Evolutionary conservation across 129 eudicot species (phyloP).

Genomic region (Helianthus annuus): HanXRQr2.0-SUNRISE NC_035433.2:2091309-2091808

Average conservation of each 20-base stretch:
- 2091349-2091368: neutral
- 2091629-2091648: neutral
- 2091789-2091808: too few species aligned
- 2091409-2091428: neutral
- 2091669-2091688: constrained; percentile 11
- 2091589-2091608: neutral
- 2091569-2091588: neutral
- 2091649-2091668: neutral
- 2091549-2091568: neutral
- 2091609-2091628: neutral
- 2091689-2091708: neutral
- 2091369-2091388: neutral
- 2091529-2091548: neutral
- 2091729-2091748: too few species aligned
- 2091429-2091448: neutral
- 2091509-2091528: neutral
- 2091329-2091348: neutral
- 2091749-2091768: too few species aligned
- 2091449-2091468: constrained; percentile 1
- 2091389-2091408: neutral
- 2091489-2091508: neutral
- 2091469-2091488: constrained; percentile 10
- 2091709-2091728: neutral
- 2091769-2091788: too few species aligned
- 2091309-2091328: constrained; percentile 2